Evolutionary conservation across 225 moss, liverwort and hornwort genomes (phyloP).

Genomic region (Sphagnum tenellum): DNA sequence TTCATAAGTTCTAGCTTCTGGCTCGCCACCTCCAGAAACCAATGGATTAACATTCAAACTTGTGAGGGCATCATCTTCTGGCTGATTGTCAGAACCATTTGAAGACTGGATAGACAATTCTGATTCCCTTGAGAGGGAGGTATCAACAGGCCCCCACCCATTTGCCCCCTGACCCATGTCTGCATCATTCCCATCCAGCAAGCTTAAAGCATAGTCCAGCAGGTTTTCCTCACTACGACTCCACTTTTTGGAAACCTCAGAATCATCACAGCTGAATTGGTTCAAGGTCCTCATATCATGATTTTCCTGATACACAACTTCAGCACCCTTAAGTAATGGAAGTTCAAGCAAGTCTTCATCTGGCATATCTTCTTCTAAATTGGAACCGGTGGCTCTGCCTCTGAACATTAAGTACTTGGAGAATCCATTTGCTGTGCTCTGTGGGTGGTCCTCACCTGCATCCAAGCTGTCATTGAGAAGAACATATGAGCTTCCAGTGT

Average conservation of each 20-base stretch:
- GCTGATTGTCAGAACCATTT: conserved; percentile 12
- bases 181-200: conserved; percentile 35
- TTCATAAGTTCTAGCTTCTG: conserved; percentile 9
- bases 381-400: not conserved
- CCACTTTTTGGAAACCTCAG: conserved; percentile 42
- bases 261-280: conserved; percentile 24
- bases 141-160: conserved; percentile 49
- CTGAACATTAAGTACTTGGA: too few species aligned
- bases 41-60: conserved; percentile 12
- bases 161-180: conserved; percentile 21
- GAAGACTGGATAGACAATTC: conserved; percentile 20
- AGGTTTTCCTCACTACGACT: conserved; percentile 37
- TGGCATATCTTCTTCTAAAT: conserved; percentile 25
- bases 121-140: conserved; percentile 35
- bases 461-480: conserved; percentile 45
- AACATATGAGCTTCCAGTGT: conserved; percentile 30
- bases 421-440: too few species aligned
- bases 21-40: conserved; percentile 10
- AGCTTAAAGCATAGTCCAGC: conserved; percentile 45
- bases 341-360: conserved; percentile 42
- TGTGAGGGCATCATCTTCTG: conserved; percentile 18
- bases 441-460: not conserved
- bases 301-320: not conserved
- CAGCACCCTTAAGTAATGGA: conserved; percentile 32
- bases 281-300: not conserved